These are phyloP conservation scores for Alternaria sp. DNA, from an alignment of 2,329 filamentous ascomycete genomes.

Conservation along the genomic window DNA sequence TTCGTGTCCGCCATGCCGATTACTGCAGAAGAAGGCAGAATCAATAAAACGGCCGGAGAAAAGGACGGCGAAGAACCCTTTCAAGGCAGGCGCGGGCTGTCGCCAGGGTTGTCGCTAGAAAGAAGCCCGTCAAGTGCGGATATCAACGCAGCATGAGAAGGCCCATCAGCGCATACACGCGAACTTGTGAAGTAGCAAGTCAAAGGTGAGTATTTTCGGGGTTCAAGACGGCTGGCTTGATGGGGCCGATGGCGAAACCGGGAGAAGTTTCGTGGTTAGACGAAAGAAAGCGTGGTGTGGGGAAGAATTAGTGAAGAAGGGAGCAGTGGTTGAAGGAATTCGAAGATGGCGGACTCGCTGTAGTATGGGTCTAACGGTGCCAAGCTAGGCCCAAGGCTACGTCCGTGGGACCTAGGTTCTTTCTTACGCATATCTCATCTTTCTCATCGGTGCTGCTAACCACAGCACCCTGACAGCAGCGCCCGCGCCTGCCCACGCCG, in stretches of 20 bases:
- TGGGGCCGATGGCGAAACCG: slow-evolving; percentile 27
- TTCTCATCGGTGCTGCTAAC: slow-evolving; percentile 23
- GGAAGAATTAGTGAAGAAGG: slow-evolving; percentile 21
- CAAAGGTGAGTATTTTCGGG: slow-evolving; percentile 19
- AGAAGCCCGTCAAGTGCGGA: slow-evolving; percentile 36
- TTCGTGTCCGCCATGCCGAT: slow-evolving; percentile 45
- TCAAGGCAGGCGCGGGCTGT: slow-evolving; percentile 29
- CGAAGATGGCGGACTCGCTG: slow-evolving; percentile 28
- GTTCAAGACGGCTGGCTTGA: slow-evolving; percentile 11
- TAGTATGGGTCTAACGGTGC: slow-evolving; percentile 24
- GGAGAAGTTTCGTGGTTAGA: slow-evolving; percentile 9
- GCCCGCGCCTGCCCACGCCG: slow-evolving; percentile 15
- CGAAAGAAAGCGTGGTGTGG: slow-evolving; percentile 21
- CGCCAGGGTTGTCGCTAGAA: slow-evolving; percentile 34
- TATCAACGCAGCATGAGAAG: slow-evolving; percentile 48
- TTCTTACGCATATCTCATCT: slow-evolving; percentile 30
- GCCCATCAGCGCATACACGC: slow-evolving; percentile 43
- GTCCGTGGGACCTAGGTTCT: slow-evolving; percentile 30
- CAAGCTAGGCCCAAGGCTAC: slow-evolving; percentile 27
- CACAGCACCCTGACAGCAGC: slow-evolving; percentile 12
- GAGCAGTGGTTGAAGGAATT: slow-evolving; percentile 34
- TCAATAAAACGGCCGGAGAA: slow-evolving; percentile 22
- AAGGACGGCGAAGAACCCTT: slow-evolving; percentile 29
- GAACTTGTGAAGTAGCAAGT: slow-evolving; percentile 27
- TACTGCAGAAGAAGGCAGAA: slow-evolving; percentile 26